Evolutionary conservation across 306 rosid genomes (phyloP), one percentile per base, ranked within the genome.

Genomic region (Geum urbanum): DNA sequence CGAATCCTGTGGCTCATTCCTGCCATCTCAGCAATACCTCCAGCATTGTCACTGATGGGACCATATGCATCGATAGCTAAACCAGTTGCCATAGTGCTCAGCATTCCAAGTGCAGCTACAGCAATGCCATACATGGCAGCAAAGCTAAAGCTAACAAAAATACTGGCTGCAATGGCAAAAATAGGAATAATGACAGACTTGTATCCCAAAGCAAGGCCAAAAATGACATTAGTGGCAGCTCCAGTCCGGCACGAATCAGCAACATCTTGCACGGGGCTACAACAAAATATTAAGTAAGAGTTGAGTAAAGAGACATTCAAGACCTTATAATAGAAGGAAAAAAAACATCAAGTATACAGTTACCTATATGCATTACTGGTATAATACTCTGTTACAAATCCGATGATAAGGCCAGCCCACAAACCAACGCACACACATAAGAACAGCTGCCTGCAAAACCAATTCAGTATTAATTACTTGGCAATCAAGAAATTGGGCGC

Each of bases 21-120:
- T 2, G 97, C 99, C 99, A 94, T 94, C 86, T 94, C 97, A 69
- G 98, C 98, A 80, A 94, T 94, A 74, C 97, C 98, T 64, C 98
- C 95, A 24, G 97, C 99, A 67, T 94, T 94, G 86, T 94, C 97
- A 80, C 99, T 88, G 81, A 94, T 94, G 67, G 99, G 97, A 77
- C 99, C 99, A 75, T 91, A 94, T 2, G 99, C 97, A 74, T 94
- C 97, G 40, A 94, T 94, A 72, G 99, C 99, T 84, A 94, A 81
- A 60, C 96, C 99, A 54, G 97, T 94, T 9, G 99, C 96, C 10
- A 90, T 94, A 66, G 99, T 94, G 72, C 99, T 91, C 46, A 94
- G 80, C 97, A 94, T 94, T 75, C 99, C 97, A 59, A 94, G 99
- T 7, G 99, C 99, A 54, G 99, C 97, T 19, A 94, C 84, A 5